These are phyloP conservation scores for Fraxinus latifolia DNA, from an alignment of 305 asterid species.

Conservation along the genomic window DNA sequence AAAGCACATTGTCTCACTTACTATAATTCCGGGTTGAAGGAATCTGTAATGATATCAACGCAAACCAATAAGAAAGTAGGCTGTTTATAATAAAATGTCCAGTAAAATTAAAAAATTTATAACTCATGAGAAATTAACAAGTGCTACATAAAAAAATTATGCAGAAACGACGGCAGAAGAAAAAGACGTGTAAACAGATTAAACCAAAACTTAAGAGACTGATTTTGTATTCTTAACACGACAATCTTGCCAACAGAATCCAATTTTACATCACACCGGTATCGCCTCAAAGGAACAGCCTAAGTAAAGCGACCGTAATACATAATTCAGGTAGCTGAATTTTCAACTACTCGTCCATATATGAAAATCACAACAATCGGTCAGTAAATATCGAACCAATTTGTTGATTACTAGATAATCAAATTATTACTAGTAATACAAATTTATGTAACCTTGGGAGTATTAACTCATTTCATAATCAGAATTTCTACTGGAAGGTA, in stretches of 20 bases:
- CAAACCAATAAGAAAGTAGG: not conserved
- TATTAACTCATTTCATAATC: conserved; percentile 16
- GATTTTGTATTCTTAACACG: not conserved
- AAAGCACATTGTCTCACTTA: conserved; percentile 1
- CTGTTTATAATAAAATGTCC: not conserved
- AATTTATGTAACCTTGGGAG: conserved; percentile 1
- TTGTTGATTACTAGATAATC: conserved; percentile 9
- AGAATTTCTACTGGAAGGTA: conserved; percentile 21
- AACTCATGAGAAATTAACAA: not conserved
- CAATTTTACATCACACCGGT: not conserved
- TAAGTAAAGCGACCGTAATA: not conserved
- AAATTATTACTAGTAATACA: conserved; percentile 10
- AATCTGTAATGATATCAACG: not conserved
- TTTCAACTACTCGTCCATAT: not conserved
- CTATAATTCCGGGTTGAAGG: not conserved
- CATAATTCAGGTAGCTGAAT: not conserved
- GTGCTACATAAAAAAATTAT: not conserved
- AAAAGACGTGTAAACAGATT: not conserved
- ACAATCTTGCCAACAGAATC: not conserved
- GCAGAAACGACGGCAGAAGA: not conserved
- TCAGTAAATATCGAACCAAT: conserved; percentile 8
- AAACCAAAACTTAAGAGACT: not conserved
- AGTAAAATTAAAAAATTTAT: not conserved
- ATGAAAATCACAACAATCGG: not conserved
- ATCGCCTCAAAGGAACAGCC: not conserved